A percentile compares a stretch with the other conserved stretches of the same genome.
Evolutionary conservation across 352 stramenopile species (phyloP).

Genomic region (Pythium coloratum): DNA sequence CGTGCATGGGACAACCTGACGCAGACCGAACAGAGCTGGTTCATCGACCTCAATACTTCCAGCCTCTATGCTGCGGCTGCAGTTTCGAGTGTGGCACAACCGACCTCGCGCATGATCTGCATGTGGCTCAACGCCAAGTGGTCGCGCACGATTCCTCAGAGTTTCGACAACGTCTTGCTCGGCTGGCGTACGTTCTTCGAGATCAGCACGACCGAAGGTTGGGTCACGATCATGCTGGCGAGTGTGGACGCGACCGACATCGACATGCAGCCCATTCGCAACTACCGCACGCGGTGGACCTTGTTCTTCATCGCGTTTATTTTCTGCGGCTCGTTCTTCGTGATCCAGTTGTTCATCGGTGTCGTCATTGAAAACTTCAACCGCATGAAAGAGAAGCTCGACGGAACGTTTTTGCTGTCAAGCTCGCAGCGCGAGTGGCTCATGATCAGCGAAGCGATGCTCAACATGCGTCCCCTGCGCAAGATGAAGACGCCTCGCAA

Average conservation of each 20-base stretch:
- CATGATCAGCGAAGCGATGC: constrained; percentile 52
- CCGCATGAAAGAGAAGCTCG: constrained; percentile 63
- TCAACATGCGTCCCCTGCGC: constrained; percentile 40
- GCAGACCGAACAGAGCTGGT: constrained; percentile 40
- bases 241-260: constrained; percentile 80
- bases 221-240: constrained; percentile 86
- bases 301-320: constrained; percentile 91
- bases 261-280: constrained; percentile 86
- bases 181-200: constrained; percentile 81
- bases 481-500: constrained; percentile 49
- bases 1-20: constrained; percentile 50
- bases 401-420: constrained; percentile 70
- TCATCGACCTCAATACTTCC: constrained; percentile 23
- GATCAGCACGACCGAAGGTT: constrained; percentile 90
- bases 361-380: constrained; percentile 93
- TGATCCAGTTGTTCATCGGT: constrained; percentile 91
- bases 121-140: constrained; percentile 39
- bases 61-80: neutral
- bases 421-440: constrained; percentile 74
- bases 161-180: constrained; percentile 76
- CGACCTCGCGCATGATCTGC: constrained; percentile 50
- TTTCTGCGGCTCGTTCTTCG: constrained; percentile 86
- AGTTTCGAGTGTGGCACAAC: neutral
- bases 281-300: constrained; percentile 68
- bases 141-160: constrained; percentile 55